Evolutionary conservation across 768 basidiomycete genomes (phyloP), one percentile per base, ranked within the genome.

Genomic region (Rhodotorula kratochvilovae): DNA sequence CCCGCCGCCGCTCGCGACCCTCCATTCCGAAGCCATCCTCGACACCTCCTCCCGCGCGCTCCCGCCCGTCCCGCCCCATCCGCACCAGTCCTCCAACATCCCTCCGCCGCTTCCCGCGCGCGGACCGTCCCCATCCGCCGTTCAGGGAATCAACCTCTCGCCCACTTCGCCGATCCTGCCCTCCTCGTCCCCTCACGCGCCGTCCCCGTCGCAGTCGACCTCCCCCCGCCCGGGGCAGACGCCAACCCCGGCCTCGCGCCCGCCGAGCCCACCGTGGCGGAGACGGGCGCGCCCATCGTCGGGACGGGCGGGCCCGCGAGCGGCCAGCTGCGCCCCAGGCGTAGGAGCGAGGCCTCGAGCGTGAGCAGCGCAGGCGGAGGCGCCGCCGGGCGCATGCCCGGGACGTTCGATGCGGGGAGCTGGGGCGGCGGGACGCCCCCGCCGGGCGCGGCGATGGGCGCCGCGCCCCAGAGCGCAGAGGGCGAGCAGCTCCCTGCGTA

Each of bases 181-280:
- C 59, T 13, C 64, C 43, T 54, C 68, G 1, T 61, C 13, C 45
- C 48, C 36, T 64, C 17, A 58, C 67, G 55, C 67, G 76, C 75
- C 71, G 68, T 67, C 77, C 74, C 36, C 71, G 77, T 55, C 68
- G 51, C 12, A 78, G 70, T 50, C 67, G 59, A 68, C 76, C 77
- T 51, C 79, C 66, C 63, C 78, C 63, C 76, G 65, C 79, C 78
- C 75, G 51, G 75, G 67, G 70, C 80, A 78, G 61, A 77, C 42
- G 65, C 77, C 68, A 59, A 68, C 29, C 23, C 25, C 2, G 78
- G 74, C 68, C 68, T 80, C 77, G 61, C 77, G 67, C 74, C 80
- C 33, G 66, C 77, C 70, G 69, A 76, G 60, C 68, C 82, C 48
- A 68, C 81, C 72, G 50, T 82, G 76, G 67, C 80, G 36, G 70